Base-by-base conservation (phyloP, 352 stramenopile genomes). In the Synura sp. region DNA sequence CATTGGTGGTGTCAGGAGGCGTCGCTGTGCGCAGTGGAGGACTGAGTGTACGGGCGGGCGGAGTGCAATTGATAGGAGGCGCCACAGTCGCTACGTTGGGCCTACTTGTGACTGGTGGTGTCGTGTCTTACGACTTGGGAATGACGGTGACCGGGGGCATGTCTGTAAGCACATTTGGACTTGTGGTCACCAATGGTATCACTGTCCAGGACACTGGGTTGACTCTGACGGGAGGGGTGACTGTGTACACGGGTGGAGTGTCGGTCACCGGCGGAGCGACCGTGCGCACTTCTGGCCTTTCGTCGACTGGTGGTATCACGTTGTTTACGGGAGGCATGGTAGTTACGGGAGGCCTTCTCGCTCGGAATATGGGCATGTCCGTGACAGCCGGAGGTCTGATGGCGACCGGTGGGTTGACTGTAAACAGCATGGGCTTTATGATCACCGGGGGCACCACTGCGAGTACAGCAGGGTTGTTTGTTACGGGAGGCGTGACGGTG, bases 181-280 rank as follows among this genome's bases (percentile, higher is more conserved):
- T 79, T 2, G 19, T 36, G 12, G 27, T 79, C 1, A 49, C 41
- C n/a, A n/a, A 29, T n/a, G 53, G 53, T 34, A 15, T 69, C 9
- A 69, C 53, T 34, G 53, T 69, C n/a, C n/a, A 53, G 15, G n/a
- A 53, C 42, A n/a, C 42, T 34, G 53, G 53, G n/a, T 34, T 69
- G n/a, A 69, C 22, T 29, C 9, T 69, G 15, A 69, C 53, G 7
- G 53, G 53, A 15, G 53, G 53, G 9, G 22, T 22, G 53, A 69
- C 53, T 34, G 53, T 69, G 22, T 69, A 15, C 9, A 34, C 53
- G n/a, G 53, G 7, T 15, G 53, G 53, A 22, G 53, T 69, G 9
- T 22, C 7, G n/a, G 53, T 69, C 22, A 69, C 53, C n/a, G 53
- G 29, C 9, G 53, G 53, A 69, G 53, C 29, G 9, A 69, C 53